phyloP scores from a whole-genome alignment of 108 stramenopile genomes.

The Fragilaria crotonensis region DNA sequence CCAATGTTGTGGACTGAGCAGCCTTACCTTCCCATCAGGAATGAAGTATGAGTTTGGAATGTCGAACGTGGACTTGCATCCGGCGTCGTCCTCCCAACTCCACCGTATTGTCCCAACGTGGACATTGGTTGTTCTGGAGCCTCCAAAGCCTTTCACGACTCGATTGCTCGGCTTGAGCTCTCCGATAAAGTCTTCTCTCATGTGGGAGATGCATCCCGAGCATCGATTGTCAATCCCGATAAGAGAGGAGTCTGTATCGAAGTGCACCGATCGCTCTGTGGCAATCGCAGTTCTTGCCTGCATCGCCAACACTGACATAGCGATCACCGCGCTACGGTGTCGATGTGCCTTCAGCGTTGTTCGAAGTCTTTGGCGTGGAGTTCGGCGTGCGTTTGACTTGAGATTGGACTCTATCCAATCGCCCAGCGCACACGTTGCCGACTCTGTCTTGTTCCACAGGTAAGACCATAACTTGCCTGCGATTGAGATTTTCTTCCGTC shows the following conservation, averaged over 20 bases:
- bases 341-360: too few species aligned
- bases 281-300: too few species aligned
- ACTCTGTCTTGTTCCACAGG: too few species aligned
- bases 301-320: too few species aligned
- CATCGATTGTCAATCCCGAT: slow-evolving; percentile 15
- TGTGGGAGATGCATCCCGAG: slow-evolving; percentile 9
- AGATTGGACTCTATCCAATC: too few species aligned
- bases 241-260: slow-evolving; percentile 14
- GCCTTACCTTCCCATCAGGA: background rate
- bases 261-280: background rate
- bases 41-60: slow-evolving; percentile 34
- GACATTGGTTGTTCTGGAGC: background rate
- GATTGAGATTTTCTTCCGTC: too few species aligned
- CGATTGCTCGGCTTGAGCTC: background rate
- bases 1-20: slow-evolving; percentile 24
- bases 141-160: background rate
- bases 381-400: too few species aligned
- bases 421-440: too few species aligned
- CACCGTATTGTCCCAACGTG: slow-evolving; percentile 1
- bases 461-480: too few species aligned
- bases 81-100: slow-evolving; percentile 23
- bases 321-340: too few species aligned
- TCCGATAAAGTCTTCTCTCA: slow-evolving; percentile 1
- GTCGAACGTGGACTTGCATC: slow-evolving; percentile 9
- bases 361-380: too few species aligned